Base-by-base conservation (phyloP, 805 yeast species). In the Kodamaea kakaduensis region DNA sequence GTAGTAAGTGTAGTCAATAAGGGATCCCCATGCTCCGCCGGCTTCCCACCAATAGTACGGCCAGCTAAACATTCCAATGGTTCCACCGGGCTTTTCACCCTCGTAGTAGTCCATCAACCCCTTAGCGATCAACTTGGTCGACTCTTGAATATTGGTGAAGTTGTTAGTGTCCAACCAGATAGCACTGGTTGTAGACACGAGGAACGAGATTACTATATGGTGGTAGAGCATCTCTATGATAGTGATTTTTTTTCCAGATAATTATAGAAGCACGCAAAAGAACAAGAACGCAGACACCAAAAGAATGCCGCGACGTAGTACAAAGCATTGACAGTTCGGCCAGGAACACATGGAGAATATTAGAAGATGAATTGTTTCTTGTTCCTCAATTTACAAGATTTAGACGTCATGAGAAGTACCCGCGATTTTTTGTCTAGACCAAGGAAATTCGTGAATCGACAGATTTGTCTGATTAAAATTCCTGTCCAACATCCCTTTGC, bases 31-130 rank as follows among this genome's bases (percentile, higher is more conserved):
- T 2, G 90, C 96, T 42, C 89, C 95, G 46, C 97, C 97, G 7
- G 97, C 95, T 64, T 88, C 87, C 97, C 97, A 89, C 98, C 97
- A 90, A 70, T 90, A 90, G 69, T 90, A 89, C 0, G 97, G 97
- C 52, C 70, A 64, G 9, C 80, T 67, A 58, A 93, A 89, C 88
- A 84, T 79, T 27, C 97, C 98, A 17, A 84, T 67, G 4, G 88
- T 74, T 6, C 89, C 83, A 22, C 96, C 97, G 27, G 69, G 57
- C 22, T 70, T 56, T 43, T 56, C 50, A 25, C 94, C 90, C 10
- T 73, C 77, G 52, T 88, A 88, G 58, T 88, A 88, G 63, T 85
- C 89, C 67, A 88, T 68, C 37, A 86, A 63, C 43, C 96, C 96
- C 28, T 69, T 56, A 2, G 80, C 78, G 13, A 88, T 65, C 30